Conservation (phyloP, 345 rosid species). For the Dimocarpus longan region DNA sequence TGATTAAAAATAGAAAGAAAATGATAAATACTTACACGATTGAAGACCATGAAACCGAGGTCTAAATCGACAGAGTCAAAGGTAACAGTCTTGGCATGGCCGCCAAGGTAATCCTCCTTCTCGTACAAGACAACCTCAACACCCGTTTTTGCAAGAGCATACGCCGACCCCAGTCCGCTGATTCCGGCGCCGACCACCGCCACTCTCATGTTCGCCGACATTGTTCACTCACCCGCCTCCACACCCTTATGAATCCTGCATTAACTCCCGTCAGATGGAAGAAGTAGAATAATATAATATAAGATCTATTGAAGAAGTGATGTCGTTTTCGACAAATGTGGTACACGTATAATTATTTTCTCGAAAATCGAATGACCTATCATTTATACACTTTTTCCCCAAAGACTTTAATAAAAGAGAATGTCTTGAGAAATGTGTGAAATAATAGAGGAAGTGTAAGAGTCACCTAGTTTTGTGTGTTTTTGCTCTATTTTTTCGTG, state of each 20-base stretch:
- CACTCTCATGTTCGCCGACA: conserved; percentile 41
- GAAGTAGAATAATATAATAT: neutral
- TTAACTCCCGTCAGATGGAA: neutral
- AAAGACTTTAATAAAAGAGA: too few relatives aligned
- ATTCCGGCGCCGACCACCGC: conserved; percentile 75
- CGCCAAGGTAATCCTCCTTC: conserved; percentile 61
- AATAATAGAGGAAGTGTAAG: too few relatives aligned
- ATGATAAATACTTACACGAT: conserved; percentile 48
- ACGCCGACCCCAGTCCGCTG: conserved; percentile 63
- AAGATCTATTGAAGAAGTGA: too few relatives aligned
- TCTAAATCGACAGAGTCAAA: conserved; percentile 61
- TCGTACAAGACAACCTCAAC: conserved; percentile 59
- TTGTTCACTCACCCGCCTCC: neutral
- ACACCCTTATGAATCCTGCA: neutral
- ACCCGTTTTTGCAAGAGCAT: conserved; percentile 49
- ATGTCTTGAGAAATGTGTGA: too few relatives aligned
- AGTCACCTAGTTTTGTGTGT: too few relatives aligned
- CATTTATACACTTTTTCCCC: too few relatives aligned
- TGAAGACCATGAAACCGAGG: conserved; percentile 75
- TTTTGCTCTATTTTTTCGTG: too few relatives aligned
- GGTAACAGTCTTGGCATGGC: conserved; percentile 63
- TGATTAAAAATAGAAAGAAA: too few relatives aligned
- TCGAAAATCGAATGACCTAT: too few relatives aligned
- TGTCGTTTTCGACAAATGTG: too few relatives aligned
- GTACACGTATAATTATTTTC: too few relatives aligned